Evolutionary conservation across 2,329 filamentous ascomycete genomes (phyloP).

Genomic region (Colletotrichum filicis): DNA sequence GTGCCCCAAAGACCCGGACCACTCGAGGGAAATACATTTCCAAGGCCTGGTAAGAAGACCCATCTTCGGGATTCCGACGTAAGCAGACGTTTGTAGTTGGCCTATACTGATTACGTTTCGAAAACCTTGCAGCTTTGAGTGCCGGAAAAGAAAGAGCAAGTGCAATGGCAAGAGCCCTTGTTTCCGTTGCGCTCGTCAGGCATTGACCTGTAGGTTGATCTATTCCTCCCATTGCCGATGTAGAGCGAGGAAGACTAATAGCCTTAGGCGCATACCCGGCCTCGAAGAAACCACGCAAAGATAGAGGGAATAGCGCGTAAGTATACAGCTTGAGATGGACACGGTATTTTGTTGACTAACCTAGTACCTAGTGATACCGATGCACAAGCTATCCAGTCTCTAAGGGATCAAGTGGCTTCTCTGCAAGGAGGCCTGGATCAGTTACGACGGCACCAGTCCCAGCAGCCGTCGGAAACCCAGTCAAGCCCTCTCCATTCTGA

Average conservation of each 20-base stretch:
- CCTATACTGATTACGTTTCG: not conserved
- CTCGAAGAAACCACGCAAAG: slow-evolving; percentile 17
- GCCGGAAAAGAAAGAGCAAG: slow-evolving; percentile 31
- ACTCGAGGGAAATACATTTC: slow-evolving; percentile 31
- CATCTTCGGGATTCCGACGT: not conserved
- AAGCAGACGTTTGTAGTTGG: too few relatives aligned
- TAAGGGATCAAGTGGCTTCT: slow-evolving; percentile 25
- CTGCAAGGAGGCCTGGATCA: slow-evolving; percentile 4
- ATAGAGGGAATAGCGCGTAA: not conserved
- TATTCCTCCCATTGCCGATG: not conserved
- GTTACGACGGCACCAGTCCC: not conserved
- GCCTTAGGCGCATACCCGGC: slow-evolving; percentile 12
- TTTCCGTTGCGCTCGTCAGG: slow-evolving; percentile 26
- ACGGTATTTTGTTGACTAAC: not conserved
- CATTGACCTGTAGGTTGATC: slow-evolving; percentile 13
- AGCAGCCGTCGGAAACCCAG: not conserved
- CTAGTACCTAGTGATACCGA: not conserved
- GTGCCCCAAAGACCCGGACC: slow-evolving; percentile 7
- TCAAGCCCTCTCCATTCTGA: not conserved
- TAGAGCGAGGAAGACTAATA: not conserved
- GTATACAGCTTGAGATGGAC: not conserved
- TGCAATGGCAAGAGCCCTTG: slow-evolving; percentile 30
- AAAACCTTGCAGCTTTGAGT: slow-evolving; percentile 12
- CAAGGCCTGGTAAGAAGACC: slow-evolving; percentile 23
- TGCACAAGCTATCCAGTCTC: not conserved